Base-by-base conservation (phyloP, 2,329 filamentous ascomycete species). In the Bipolaris gigantea region DNA sequence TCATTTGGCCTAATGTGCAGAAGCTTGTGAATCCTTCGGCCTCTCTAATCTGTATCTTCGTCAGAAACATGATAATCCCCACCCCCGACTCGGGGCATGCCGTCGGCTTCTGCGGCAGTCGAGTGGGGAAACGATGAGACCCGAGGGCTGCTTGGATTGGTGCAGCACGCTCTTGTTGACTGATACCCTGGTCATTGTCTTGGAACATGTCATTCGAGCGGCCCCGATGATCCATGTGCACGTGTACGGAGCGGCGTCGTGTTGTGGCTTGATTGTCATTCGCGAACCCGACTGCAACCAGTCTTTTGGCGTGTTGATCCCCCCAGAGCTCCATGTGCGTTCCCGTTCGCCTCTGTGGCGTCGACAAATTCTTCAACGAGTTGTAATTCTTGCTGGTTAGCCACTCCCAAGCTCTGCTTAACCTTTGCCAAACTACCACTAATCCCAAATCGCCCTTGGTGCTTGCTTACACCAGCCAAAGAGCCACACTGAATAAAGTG, bases 271-370 rank as follows among this genome's bases (percentile, higher is more conserved):
- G 10, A 18, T 16, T 41, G 45, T 50, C 27, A 54, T 54, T 54
- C 47, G 51, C 51, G 50, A 50, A 40, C 46, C 34, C 38, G 40
- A 50, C 34, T 45, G 18, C 47, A 39, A 40, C 40, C 40, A 47
- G 11, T 25, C 33, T 41, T 50, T 25, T 50, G 33, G 25, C 15
- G 46, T 40, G 46, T 35, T 54, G 51, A 54, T 54, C 47, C 9
- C 49, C 42, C 46, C 50, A 50, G 51, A 40, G 51, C 42, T 47
- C 51, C 51, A 54, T 50, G 47, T 50, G 51, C 51, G 51, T 25
- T 54, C 47, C 51, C 51, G 51, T 50, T 45, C 40, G 21, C 25
- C 23, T 46, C 43, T 48, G 50, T 53, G 35, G 33, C 32, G 38
- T 35, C 43, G 15, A 16, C 13, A 25, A n/a, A 21, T 16, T 32